Conservation (phyloP, 1,284 basidiomycete species). For the Ustilago hordei region DNA sequence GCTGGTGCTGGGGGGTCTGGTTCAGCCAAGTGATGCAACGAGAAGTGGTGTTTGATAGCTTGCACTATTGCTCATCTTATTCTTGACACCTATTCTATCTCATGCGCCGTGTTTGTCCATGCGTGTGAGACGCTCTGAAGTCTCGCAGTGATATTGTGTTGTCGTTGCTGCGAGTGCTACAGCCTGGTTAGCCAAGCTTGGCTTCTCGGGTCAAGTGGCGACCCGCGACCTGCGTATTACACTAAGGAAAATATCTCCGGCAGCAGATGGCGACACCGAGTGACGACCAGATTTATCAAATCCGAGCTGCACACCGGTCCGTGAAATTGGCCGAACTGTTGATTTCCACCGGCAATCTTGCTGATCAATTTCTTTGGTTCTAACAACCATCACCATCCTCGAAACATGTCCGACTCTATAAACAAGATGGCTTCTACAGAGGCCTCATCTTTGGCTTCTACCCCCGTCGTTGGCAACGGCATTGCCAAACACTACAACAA, state of each 20-base stretch:
- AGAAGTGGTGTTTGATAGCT: not conserved
- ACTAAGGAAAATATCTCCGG: not conserved
- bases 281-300: constrained; percentile 7
- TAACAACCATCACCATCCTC: not conserved
- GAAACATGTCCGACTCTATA: not conserved
- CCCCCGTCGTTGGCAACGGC: not conserved
- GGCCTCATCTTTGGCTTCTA: constrained; percentile 12
- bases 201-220: not conserved
- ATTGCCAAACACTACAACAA: not conserved
- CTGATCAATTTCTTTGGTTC: not conserved
- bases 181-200: not conserved
- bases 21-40: constrained; percentile 1
- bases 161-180: too few relatives aligned
- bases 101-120: not conserved
- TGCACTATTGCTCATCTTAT: not conserved
- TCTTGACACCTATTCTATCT: not conserved
- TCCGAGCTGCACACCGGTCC: constrained; percentile 13
- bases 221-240: not conserved
- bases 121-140: not conserved
- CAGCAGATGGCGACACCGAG: not conserved
- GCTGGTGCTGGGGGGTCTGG: constrained; percentile 4
- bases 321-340: constrained; percentile 27
- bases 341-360: not conserved
- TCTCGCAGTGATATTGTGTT: not conserved
- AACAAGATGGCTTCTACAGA: constrained; percentile 9